phyloP scores from a whole-genome alignment of 225 moss, liverwort and hornwort species.

The Marchantia paleacea region DNA sequence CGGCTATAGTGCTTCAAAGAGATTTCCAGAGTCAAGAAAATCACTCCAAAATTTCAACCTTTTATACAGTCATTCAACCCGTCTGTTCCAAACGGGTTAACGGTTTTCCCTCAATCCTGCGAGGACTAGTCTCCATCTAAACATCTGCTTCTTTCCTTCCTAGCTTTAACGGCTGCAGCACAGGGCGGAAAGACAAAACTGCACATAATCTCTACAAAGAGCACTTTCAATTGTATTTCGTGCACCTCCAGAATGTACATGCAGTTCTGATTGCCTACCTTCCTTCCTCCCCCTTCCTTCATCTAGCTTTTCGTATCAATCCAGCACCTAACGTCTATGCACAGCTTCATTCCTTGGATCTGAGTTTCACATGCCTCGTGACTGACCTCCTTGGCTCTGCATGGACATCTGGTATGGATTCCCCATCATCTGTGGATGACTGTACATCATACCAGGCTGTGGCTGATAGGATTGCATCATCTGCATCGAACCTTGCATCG shows the following conservation, averaged over 20 bases:
- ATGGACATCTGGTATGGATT: conserved; percentile 72
- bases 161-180: conserved; percentile 10
- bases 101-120: conserved; percentile 20
- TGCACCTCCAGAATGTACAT: conserved; percentile 18
- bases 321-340: conserved; percentile 25
- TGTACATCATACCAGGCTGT: conserved; percentile 67
- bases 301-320: conserved; percentile 22
- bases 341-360: conserved; percentile 7
- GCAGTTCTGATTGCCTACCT: conserved; percentile 25
- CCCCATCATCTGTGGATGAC: conserved; percentile 70
- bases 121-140: conserved; percentile 19
- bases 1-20: conserved; percentile 23
- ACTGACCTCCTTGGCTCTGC: conserved; percentile 60
- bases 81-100: conserved; percentile 19
- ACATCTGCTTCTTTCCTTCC: conserved; percentile 16
- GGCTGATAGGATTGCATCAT: conserved; percentile 67
- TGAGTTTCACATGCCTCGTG: conserved; percentile 51
- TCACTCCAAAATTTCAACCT: conserved; percentile 29
- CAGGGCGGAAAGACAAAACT: conserved; percentile 27
- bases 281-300: conserved; percentile 18
- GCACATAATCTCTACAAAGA: conserved; percentile 9
- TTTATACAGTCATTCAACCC: conserved; percentile 24
- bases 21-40: conserved; percentile 23
- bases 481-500: conserved; percentile 69
- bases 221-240: conserved; percentile 4